A percentile compares a stretch with the other conserved stretches of the same genome.
These are phyloP conservation scores for Nakazawaea siamensis DNA, from an alignment of 805 yeast genomes.

Conservation along the genomic window DNA sequence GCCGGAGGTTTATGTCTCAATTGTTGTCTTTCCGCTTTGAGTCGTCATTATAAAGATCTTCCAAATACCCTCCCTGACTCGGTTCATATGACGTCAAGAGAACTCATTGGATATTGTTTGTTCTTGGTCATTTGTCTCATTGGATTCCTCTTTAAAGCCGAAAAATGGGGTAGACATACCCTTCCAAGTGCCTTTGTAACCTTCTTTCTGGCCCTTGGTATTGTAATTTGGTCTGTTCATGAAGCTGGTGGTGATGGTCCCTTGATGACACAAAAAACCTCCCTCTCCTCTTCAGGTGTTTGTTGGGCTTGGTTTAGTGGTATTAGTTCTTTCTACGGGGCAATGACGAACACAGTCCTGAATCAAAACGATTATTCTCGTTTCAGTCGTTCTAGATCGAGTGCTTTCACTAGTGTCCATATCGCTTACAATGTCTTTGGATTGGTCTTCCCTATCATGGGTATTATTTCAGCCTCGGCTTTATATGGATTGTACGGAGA, in stretches of 20 bases:
- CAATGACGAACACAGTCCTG: constrained; percentile 29
- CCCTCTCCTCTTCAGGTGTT: neutral
- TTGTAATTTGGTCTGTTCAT: constrained; percentile 17
- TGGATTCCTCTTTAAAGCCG: constrained; percentile 18
- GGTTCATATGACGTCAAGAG: constrained; percentile 15
- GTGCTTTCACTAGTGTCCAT: neutral
- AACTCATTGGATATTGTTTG: constrained; percentile 15
- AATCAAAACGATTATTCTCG: constrained; percentile 26
- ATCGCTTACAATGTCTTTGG: constrained; percentile 20
- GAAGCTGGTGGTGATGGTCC: neutral
- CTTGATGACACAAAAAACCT: neutral
- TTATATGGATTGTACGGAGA: constrained; percentile 29
- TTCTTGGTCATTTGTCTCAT: constrained; percentile 18
- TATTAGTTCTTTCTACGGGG: constrained; percentile 29
- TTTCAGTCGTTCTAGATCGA: constrained; percentile 13
- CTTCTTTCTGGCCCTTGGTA: constrained; percentile 15
- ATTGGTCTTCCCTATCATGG: constrained; percentile 35
- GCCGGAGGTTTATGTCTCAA: constrained; percentile 32
- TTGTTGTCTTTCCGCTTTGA: constrained; percentile 29
- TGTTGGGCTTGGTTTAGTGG: constrained; percentile 33
- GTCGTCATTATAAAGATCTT: constrained; percentile 23
- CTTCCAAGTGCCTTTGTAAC: constrained; percentile 16
- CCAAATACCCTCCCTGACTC: constrained; percentile 13
- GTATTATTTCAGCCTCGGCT: constrained; percentile 36
- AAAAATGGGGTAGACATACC: constrained; percentile 17